A percentile compares a stretch with the other conserved stretches of the same genome.
Evolutionary conservation across 345 rosid genomes (phyloP).

Genomic region (Orychophragmus violaceus): DNA sequence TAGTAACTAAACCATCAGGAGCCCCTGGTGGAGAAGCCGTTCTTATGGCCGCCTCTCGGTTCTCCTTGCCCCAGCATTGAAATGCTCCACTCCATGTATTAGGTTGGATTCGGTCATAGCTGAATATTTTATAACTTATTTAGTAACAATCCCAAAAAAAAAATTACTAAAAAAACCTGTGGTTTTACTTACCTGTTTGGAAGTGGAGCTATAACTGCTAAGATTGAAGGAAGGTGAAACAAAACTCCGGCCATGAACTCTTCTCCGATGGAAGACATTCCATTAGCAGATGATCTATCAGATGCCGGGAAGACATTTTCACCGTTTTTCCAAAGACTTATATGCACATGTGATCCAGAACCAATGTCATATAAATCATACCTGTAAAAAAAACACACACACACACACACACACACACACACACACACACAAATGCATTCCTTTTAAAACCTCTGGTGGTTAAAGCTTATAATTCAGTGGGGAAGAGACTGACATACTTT

Average conservation of each 20-base stretch:
- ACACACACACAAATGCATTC: background rate
- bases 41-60: constrained; percentile 79
- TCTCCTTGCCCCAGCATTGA: constrained; percentile 94
- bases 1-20: constrained; percentile 65
- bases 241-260: constrained; percentile 91
- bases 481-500: constrained; percentile 48
- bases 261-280: constrained; percentile 69
- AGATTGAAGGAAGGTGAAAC: constrained; percentile 73
- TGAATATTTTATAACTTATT: constrained; percentile 19
- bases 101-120: constrained; percentile 92
- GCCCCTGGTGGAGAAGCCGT: constrained; percentile 91
- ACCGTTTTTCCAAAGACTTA: constrained; percentile 74
- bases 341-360: constrained; percentile 92
- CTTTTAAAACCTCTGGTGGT: background rate
- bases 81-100: constrained; percentile 93
- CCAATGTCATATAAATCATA: constrained; percentile 77
- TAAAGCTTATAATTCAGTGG: background rate
- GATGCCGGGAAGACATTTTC: constrained; percentile 74
- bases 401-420: background rate
- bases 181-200: constrained; percentile 61
- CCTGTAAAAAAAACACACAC: constrained; percentile 31
- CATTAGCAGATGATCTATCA: constrained; percentile 48
- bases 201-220: constrained; percentile 79
- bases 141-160: background rate
- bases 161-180: background rate